phyloP scores from a whole-genome alignment of 1,284 basidiomycete genomes.

The Taiwanofungus camphoratus region DNA sequence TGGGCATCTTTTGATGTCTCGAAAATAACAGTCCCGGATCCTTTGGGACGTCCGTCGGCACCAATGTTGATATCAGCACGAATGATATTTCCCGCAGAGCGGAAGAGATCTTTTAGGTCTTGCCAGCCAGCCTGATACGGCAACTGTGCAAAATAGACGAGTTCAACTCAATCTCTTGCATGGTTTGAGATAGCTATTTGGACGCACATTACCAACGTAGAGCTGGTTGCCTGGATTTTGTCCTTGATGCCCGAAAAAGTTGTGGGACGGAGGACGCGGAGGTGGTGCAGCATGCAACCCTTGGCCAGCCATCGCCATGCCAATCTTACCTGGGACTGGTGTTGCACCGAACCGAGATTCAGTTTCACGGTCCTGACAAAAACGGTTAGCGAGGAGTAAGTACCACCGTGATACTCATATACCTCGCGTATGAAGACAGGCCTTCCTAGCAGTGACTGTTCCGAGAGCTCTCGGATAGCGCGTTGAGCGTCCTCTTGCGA shows the following conservation, averaged over 20 bases:
- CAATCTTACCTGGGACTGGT: conserved; percentile 89
- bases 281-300: conserved; percentile 71
- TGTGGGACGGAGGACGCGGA: conserved; percentile 68
- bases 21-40: conserved; percentile 93
- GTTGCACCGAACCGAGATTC: conserved; percentile 92
- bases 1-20: conserved; percentile 87
- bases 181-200: no score
- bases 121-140: conserved; percentile 98
- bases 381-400: neutral
- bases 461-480: conserved; percentile 82
- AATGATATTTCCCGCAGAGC: conserved; percentile 89
- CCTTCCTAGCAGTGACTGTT: conserved; percentile 83
- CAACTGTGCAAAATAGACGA: conserved; percentile 61
- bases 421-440: conserved; percentile 97
- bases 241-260: conserved; percentile 50
- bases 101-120: conserved; percentile 96
- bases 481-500: conserved; percentile 81
- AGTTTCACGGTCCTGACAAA: conserved; percentile 86
- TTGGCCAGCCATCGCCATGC: conserved; percentile 83
- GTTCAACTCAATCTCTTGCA: no score
- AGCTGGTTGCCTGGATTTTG: conserved; percentile 81
- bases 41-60: conserved; percentile 89
- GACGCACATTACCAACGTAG: conserved; percentile 84
- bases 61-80: conserved; percentile 93
- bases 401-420: conserved; percentile 18